These are phyloP conservation scores for Solidago caesia DNA, from an alignment of 129 eudicot species.

Conservation along the genomic window DNA sequence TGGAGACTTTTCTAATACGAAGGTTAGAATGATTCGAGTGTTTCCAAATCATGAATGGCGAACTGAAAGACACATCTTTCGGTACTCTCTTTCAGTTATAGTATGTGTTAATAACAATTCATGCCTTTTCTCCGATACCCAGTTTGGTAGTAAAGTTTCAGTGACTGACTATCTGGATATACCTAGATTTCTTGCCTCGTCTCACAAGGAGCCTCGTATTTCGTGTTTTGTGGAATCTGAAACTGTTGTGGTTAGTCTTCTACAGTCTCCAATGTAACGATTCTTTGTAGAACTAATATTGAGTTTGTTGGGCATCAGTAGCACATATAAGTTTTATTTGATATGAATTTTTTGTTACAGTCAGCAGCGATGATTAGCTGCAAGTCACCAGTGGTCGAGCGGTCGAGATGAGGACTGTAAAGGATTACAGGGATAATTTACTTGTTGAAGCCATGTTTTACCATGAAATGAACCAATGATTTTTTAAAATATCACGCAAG, in stretches of 20 bases:
- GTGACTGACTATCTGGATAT: constrained; percentile 45
- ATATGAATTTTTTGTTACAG: constrained; percentile 43
- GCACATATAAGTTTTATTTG: constrained; percentile 4
- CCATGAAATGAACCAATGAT: constrained; percentile 81
- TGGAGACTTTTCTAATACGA: constrained; percentile 86
- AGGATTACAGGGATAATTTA: constrained; percentile 71
- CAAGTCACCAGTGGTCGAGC: constrained; percentile 71
- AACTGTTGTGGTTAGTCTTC: constrained; percentile 84
- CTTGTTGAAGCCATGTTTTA: constrained; percentile 86
- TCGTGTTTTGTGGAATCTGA: constrained; percentile 94
- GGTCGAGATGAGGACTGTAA: constrained; percentile 70
- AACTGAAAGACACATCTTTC: background rate
- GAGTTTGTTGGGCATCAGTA: constrained; percentile 17
- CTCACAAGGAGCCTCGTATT: constrained; percentile 76
- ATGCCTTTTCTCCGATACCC: constrained; percentile 37
- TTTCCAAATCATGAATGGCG: constrained; percentile 10
- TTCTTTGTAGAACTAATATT: constrained; percentile 21
- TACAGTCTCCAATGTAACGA: constrained; percentile 30
- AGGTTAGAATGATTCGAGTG: constrained; percentile 48
- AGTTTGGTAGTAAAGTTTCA: constrained; percentile 56
- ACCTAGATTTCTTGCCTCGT: constrained; percentile 65
- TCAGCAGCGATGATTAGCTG: constrained; percentile 90
- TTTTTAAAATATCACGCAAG: constrained; percentile 84
- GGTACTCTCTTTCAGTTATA: background rate
- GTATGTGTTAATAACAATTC: background rate